Conservation (phyloP, 2,329 filamentous ascomycete genomes). For the Xylariaceae sp. region DNA sequence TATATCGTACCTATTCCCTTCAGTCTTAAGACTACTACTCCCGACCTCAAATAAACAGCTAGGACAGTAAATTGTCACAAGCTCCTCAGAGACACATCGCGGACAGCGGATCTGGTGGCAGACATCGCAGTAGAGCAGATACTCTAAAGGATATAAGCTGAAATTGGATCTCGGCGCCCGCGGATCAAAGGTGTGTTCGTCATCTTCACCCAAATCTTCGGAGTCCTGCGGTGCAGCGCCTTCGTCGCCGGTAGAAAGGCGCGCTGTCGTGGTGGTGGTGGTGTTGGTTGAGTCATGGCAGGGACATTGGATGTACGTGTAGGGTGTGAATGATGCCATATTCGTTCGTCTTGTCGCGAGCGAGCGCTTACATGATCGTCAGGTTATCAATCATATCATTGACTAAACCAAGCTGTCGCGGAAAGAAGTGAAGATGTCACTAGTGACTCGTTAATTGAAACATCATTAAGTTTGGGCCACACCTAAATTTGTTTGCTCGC, state of each 20-base stretch:
- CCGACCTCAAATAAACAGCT: conserved; percentile 95
- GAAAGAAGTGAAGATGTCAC: too few relatives aligned
- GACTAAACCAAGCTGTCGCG: too few relatives aligned
- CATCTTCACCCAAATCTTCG: conserved; percentile 36
- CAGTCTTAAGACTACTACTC: conserved; percentile 84
- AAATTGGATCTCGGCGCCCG: conserved; percentile 81
- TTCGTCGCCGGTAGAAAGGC: conserved; percentile 19
- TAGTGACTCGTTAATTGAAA: too few relatives aligned
- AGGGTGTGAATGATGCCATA: conserved; percentile 46
- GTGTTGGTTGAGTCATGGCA: conserved; percentile 37
- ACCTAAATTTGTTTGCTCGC: too few relatives aligned
- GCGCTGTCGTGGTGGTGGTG: conserved; percentile 30
- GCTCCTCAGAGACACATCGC: conserved; percentile 87
- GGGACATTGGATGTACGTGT: conserved; percentile 65
- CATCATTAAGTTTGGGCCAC: too few relatives aligned
- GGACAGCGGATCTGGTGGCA: conserved; percentile 95
- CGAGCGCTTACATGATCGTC: too few relatives aligned
- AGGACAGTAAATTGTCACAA: conserved; percentile 92
- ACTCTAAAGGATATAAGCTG: conserved; percentile 87
- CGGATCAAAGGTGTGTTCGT: conserved; percentile 71
- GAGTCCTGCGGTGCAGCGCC: too few relatives aligned
- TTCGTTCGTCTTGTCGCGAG: conserved; percentile 18
- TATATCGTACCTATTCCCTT: conserved; percentile 75
- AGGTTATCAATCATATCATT: too few relatives aligned
- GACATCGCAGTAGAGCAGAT: conserved; percentile 94